These are phyloP conservation scores for Chytriomyces confervae DNA, from an alignment of 192 early-diverging fungal genomes.

Conservation along the genomic window DNA sequence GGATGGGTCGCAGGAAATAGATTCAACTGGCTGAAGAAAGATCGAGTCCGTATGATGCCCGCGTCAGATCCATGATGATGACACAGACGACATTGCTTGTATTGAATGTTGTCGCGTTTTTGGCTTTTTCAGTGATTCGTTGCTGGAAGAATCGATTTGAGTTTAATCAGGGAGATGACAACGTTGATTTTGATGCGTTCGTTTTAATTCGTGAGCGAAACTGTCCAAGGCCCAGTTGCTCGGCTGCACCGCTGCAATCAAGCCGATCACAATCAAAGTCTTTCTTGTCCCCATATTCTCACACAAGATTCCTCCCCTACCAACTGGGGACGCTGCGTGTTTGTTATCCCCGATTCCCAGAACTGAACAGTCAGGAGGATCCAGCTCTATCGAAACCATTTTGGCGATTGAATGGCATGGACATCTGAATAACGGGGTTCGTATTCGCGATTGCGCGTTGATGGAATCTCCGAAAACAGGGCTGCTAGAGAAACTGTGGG, in stretches of 20 bases:
- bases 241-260: not conserved
- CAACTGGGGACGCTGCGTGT: not conserved
- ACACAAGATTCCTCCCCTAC: conserved; percentile 70
- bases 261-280: conserved; percentile 68
- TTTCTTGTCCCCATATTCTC: conserved; percentile 93
- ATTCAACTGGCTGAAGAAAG: conserved; percentile 72
- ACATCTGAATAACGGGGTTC: not conserved
- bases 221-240: not conserved
- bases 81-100: conserved; percentile 50
- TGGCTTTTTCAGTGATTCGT: conserved; percentile 49
- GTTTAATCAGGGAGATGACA: conserved; percentile 67
- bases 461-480: too few species aligned
- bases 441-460: not conserved
- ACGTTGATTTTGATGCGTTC: conserved; percentile 63
- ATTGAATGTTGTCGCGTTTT: conserved; percentile 68
- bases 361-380: not conserved
- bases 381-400: not conserved
- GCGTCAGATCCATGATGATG: conserved; percentile 63
- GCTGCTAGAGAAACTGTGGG: too few species aligned
- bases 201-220: conserved; percentile 32
- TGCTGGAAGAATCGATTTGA: conserved; percentile 70
- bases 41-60: conserved; percentile 80
- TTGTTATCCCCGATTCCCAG: not conserved
- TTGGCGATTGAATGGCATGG: not conserved
- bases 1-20: conserved; percentile 58